Base-by-base conservation (phyloP, 225 moss, liverwort and hornwort genomes). In the Pleurozium schreberi region DNA sequence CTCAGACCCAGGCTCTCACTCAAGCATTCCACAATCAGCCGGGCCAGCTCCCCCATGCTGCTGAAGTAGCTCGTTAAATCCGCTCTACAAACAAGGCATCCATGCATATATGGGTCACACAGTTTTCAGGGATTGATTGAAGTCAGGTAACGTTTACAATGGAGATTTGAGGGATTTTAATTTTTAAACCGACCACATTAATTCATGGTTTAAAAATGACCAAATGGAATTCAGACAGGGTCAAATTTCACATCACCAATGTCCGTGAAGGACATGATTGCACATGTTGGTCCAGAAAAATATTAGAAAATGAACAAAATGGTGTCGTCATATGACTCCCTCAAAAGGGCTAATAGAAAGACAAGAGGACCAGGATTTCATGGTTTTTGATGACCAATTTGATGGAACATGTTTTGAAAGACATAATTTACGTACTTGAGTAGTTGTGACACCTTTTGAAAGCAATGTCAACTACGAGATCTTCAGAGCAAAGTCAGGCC, bases 1-100 rank as follows among this genome's bases (percentile, higher is more conserved):
- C 64, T 75, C 77, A 85, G 82, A 27, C 84, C 90, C 84, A 79
- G 89, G 47, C 85, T 66, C 81, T 91, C 91, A 38, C 50, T 91
- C 85, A 88, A 31, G 50, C 71, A 75, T 47, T 91, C 91, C 86
- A 91, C 91, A 22, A 91, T 43, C 61, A 76, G 23, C 47, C 91
- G 86, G n/a, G 88, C 47, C 31, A 91, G 86, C 63, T 55, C 58
- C n/a, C 86, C 11, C 91, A 88, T 91, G 49, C 66, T 66, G 57
- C 34, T 49, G 33, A 75, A 86, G 77, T 88, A 88, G 38, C 40
- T 64, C 52, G 33, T 69, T 38, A 78, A 53, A 22, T 88, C 91
- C 74, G 60, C 45, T 42, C 87, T 87, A 27, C 31, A 75, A 50
- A 33, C 33, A 66, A 30, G 5, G 22, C 82, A 42, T 25, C 6